phyloP scores from a whole-genome alignment of 192 early-diverging fungal genomes.

The Coemansia sp. region DNA sequence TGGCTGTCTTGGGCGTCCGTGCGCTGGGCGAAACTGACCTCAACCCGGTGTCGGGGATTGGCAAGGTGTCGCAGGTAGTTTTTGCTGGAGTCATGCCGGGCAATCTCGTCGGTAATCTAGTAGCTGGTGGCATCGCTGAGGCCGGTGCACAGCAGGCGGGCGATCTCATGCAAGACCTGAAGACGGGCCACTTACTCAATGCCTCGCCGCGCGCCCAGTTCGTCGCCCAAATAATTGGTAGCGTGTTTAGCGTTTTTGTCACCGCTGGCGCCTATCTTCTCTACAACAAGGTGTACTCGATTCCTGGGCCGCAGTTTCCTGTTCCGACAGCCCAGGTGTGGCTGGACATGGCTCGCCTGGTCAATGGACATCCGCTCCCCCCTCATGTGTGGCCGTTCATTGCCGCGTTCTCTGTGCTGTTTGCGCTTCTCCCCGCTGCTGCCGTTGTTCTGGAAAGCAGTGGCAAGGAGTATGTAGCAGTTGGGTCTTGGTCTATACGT shows the following conservation, averaged over 20 bases:
- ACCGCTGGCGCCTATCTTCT: conserved; percentile 68
- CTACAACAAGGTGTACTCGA: conserved; percentile 67
- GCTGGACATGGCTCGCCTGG: conserved; percentile 74
- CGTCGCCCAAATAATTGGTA: conserved; percentile 77
- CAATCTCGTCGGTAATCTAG: conserved; percentile 68
- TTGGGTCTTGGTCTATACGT: conserved; percentile 12
- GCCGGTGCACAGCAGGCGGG: conserved; percentile 70
- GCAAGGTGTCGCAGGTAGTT: conserved; percentile 80
- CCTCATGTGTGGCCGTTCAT: conserved; percentile 63
- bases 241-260: conserved; percentile 67
- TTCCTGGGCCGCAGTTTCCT: conserved; percentile 67
- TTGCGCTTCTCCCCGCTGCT: conserved; percentile 45
- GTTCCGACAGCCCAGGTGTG: conserved; percentile 75
- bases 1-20: conserved; percentile 79
- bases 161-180: conserved; percentile 80
- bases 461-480: background rate
- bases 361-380: conserved; percentile 72
- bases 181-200: conserved; percentile 79
- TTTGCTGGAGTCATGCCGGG: conserved; percentile 77
- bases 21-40: conserved; percentile 80
- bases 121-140: conserved; percentile 77
- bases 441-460: background rate
- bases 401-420: conserved; percentile 56
- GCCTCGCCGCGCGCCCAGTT: conserved; percentile 85
- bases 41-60: conserved; percentile 80